Evolutionary conservation across 2,329 filamentous ascomycete species (phyloP), one percentile per base, ranked within the genome.

Genomic region (Onygenales sp.): DNA sequence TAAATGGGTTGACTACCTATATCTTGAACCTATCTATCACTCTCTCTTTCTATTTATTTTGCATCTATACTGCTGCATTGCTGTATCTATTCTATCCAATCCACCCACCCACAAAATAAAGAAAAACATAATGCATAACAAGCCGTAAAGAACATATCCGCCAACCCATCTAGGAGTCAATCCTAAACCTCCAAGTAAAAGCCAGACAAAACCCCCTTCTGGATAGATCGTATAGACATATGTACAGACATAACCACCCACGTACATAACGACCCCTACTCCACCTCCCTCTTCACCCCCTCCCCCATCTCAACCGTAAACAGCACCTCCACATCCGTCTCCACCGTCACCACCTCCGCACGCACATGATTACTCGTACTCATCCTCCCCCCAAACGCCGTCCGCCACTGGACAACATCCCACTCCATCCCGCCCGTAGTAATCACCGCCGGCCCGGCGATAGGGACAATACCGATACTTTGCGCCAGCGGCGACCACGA

Each of bases 401-500:
- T 95, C 59, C 79, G 72, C 90, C 92, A 95, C 56, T 89, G 75
- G 55, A 77, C 66, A 1, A 98, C 87, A 70, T 98, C 90, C 93
- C 93, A 98, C 66, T 95, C 85, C 17, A 97, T 74, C 0, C 93
- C 93, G 11, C 75, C 72, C 0, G 89, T 94, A 7, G 83, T 85
- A 61, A 98, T 89, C n/a, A 78, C 69, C 46, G 87, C 85, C 2
- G 84, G 81, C n/a, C 85, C 87, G 53, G 84, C 86, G 21, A 97
- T 72, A 0, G 93, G 93, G 41, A 98, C 75, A 58, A 98, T 87
- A 8, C 93, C 93, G 33, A 94, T 80, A 64, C 95, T 83, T 66
- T 87, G 85, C 6, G 80, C 87, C 62, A 95, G 87, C 10, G 44
- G 17, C 5, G 21, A 27, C 21, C 21, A 27, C 21, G 21, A 27